Evolutionary conservation across 768 basidiomycete species (phyloP).

Genomic region (Bullera alba): DNA sequence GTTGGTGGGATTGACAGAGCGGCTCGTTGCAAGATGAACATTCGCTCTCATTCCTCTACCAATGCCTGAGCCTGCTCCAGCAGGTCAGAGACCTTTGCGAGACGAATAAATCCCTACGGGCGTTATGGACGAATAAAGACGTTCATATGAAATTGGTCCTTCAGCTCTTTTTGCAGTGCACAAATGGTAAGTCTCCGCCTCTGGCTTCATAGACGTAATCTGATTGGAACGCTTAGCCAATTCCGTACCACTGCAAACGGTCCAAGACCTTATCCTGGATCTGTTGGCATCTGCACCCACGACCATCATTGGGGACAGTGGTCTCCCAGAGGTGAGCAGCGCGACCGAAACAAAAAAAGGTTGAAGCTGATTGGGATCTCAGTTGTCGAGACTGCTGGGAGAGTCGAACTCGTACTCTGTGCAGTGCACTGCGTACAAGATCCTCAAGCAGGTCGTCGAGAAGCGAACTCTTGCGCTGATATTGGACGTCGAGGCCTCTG

Average conservation of each 20-base stretch:
- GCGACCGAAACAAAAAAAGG: not conserved
- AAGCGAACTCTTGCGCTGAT: slow-evolving; percentile 76
- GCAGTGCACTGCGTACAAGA: slow-evolving; percentile 68
- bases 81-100: slow-evolving; percentile 62
- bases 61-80: slow-evolving; percentile 63
- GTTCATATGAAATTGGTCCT: slow-evolving; percentile 57
- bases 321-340: slow-evolving; percentile 56
- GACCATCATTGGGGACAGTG: slow-evolving; percentile 54
- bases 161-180: slow-evolving; percentile 53
- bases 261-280: slow-evolving; percentile 57
- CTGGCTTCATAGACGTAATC: not conserved
- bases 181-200: slow-evolving; percentile 20
- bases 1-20: not conserved
- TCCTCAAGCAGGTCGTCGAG: slow-evolving; percentile 63
- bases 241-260: slow-evolving; percentile 61
- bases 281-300: slow-evolving; percentile 61
- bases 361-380: not conserved
- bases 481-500: slow-evolving; percentile 60
- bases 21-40: slow-evolving; percentile 31
- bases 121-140: slow-evolving; percentile 59
- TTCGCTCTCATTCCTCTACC: slow-evolving; percentile 61
- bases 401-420: slow-evolving; percentile 57
- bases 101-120: slow-evolving; percentile 67
- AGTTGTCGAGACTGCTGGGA: slow-evolving; percentile 75
- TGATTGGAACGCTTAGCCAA: slow-evolving; percentile 12